Evolutionary conservation across 139 green algal genomes (phyloP).

Genomic region (Chlorella sp.): DNA sequence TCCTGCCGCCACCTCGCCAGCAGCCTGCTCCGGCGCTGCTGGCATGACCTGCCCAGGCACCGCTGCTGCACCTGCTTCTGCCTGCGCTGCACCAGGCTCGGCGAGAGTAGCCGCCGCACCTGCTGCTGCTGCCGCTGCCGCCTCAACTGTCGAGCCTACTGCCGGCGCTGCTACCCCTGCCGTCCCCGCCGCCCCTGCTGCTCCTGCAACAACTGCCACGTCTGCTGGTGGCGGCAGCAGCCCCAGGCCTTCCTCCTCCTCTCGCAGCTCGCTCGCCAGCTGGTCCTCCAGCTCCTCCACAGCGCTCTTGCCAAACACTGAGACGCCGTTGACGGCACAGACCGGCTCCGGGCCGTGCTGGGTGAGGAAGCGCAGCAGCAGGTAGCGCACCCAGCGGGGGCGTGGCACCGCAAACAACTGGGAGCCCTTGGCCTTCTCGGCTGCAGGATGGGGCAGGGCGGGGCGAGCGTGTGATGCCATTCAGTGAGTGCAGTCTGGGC

Average conservation of each 20-base stretch:
- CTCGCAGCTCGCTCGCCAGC: constrained; percentile 44
- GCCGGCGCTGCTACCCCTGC: too few relatives aligned
- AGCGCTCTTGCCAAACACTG: constrained; percentile 74
- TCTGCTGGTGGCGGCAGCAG: neutral
- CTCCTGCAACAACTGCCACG: neutral
- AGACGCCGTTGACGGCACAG: constrained; percentile 89
- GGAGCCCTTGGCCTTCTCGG: constrained; percentile 74
- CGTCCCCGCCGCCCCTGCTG: too few relatives aligned
- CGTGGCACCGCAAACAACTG: constrained; percentile 69
- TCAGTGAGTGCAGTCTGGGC: too few relatives aligned
- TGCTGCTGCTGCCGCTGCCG: neutral
- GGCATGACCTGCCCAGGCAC: neutral
- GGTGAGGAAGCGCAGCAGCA: constrained; percentile 78
- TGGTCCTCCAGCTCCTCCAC: constrained; percentile 86
- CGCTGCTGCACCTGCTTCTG: neutral
- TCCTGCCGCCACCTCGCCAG: neutral
- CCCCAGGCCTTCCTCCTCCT: constrained; percentile 21
- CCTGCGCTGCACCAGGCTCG: neutral
- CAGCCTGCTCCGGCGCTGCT: neutral
- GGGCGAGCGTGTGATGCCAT: neutral
- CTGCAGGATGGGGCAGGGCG: neutral
- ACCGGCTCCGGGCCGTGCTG: constrained; percentile 86
- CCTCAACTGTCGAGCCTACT: too few relatives aligned
- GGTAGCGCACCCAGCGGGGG: constrained; percentile 68
- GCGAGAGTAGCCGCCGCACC: neutral